Base-by-base conservation (phyloP, 768 basidiomycete genomes). In the Leccinum uliginosum region DNA sequence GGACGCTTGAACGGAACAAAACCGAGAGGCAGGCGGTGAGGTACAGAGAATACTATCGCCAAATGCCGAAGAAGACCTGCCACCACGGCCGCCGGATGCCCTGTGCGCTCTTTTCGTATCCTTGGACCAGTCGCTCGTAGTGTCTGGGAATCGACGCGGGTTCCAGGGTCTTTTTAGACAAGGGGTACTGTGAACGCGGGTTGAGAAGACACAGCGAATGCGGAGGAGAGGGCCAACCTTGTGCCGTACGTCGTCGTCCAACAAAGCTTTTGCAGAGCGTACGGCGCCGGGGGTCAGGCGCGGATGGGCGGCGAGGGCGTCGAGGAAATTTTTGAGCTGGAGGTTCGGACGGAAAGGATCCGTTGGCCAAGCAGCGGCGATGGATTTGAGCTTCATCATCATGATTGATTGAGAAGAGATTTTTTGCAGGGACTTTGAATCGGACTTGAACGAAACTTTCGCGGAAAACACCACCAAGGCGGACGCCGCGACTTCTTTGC, bases 21-120 rank as follows among this genome's bases (percentile, higher is more conserved):
- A 29, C 35, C 27, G 27, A 53, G 6, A 5, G 26, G n/a, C 19
- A n/a, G 27, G 4, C 8, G 19, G 5, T n/a, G 43, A 27, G 51
- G 23, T 45, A 43, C 17, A 47, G n/a, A n/a, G 38, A 24, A 45
- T 12, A 43, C 32, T 59, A 71, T 59, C 58, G 62, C 88, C 89
- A 90, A 57, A 90, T 77, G 38, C 82, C 82, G 62, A 92, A 85
- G 70, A 92, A 88, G 44, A 87, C 73, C 69, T 92, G 90, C 90
- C 90, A 92, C 86, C 86, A 85, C 3, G 90, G 88, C 54, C 90
- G 76, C 32, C 80, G 80, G 45, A 90, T 86, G n/a, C 90, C 90
- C 64, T 84, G 75, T 11, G 83, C 80, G 62, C 86, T 88, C 72
- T 86, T 88, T 57, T 89, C 83, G 59, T 86, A 83, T 6, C 83